Evolutionary conservation across 2,329 filamentous ascomycete genomes (phyloP).

Genomic region (Fusarium austroafricanum): DNA sequence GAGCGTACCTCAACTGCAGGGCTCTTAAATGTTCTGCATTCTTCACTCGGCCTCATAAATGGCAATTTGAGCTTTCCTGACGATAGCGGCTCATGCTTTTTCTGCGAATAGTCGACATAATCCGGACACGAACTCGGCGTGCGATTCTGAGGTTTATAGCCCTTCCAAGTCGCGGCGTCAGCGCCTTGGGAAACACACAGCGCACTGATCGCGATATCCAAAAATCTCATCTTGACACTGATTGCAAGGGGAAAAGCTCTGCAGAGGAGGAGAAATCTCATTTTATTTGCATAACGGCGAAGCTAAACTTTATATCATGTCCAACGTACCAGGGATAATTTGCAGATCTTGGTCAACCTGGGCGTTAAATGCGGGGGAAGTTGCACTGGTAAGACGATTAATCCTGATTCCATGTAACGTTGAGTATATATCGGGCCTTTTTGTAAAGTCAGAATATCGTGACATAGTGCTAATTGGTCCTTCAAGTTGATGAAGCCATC

Average conservation of each 20-base stretch:
- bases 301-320: background rate
- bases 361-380: slow-evolving; percentile 10
- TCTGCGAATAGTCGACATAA: slow-evolving; percentile 19
- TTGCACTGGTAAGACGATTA: background rate
- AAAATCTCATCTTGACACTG: background rate
- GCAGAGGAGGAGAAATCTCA: background rate
- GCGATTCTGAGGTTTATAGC: slow-evolving; percentile 19
- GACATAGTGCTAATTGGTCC: slow-evolving; percentile 6
- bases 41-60: slow-evolving; percentile 21
- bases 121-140: slow-evolving; percentile 17
- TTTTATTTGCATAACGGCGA: background rate
- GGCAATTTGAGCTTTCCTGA: slow-evolving; percentile 17
- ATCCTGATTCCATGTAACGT: slow-evolving; percentile 23
- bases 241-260: accelerated
- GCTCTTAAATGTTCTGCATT: slow-evolving; percentile 31
- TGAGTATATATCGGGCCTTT: slow-evolving; percentile 16
- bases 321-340: background rate
- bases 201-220: background rate
- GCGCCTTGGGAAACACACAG: background rate
- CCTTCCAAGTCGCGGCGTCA: slow-evolving; percentile 9
- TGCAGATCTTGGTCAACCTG: slow-evolving; percentile 7
- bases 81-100: slow-evolving; percentile 1
- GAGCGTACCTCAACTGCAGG: slow-evolving; percentile 5
- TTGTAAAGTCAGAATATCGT: slow-evolving; percentile 3
- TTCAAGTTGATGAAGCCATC: background rate